These are phyloP conservation scores for Mucor mucedo DNA, from an alignment of 371 early-diverging fungal species.

Conservation along the genomic window DNA sequence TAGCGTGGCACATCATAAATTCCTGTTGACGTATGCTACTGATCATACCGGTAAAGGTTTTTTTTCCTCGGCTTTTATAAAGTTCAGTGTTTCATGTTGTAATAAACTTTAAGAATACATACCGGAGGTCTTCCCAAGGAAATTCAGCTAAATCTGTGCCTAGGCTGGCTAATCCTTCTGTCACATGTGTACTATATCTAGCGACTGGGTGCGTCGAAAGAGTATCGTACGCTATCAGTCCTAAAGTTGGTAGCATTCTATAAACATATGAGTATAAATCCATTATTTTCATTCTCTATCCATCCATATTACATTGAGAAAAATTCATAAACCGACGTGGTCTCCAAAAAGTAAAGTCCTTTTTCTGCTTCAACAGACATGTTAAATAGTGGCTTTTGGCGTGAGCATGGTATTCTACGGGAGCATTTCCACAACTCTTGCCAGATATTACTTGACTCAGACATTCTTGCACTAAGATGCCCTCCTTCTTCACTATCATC, in stretches of 20 bases:
- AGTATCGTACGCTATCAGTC: slow-evolving; percentile 77
- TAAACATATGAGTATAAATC: neutral
- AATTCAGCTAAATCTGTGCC: slow-evolving; percentile 50
- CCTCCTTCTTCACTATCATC: slow-evolving; percentile 37
- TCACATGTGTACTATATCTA: slow-evolving; percentile 51
- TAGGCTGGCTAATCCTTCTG: slow-evolving; percentile 49
- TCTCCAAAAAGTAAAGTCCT: slow-evolving; percentile 76
- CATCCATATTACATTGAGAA: slow-evolving; percentile 61
- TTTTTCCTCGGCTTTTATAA: slow-evolving; percentile 39
- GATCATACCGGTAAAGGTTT: slow-evolving; percentile 49
- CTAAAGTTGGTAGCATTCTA: slow-evolving; percentile 76
- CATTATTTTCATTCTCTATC: neutral
- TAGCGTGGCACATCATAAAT: slow-evolving; percentile 63
- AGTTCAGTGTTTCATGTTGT: neutral
- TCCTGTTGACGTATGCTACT: slow-evolving; percentile 61
- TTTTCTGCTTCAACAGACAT: slow-evolving; percentile 73
- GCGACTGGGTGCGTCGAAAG: slow-evolving; percentile 70
- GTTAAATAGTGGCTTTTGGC: slow-evolving; percentile 86
- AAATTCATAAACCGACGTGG: slow-evolving; percentile 66
- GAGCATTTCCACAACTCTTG: slow-evolving; percentile 84
- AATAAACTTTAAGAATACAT: neutral
- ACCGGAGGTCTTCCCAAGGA: slow-evolving; percentile 61
- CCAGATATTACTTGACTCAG: slow-evolving; percentile 83
- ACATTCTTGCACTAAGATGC: slow-evolving; percentile 80
- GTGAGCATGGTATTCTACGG: slow-evolving; percentile 66